phyloP scores from a whole-genome alignment of 75 land plant genomes.

The Pinus tabuliformis region DNA sequence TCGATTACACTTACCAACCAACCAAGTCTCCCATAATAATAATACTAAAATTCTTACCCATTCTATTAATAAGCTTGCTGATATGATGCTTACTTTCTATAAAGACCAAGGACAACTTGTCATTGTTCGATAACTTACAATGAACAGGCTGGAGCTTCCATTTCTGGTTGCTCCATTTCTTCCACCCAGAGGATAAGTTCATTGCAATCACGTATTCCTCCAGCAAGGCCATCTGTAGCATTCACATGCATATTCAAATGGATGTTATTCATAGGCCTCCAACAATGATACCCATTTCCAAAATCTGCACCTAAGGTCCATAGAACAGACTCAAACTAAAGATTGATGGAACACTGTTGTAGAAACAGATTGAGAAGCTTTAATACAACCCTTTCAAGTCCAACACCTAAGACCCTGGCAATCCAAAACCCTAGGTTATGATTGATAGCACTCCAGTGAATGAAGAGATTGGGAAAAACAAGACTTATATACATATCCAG shows the following conservation, averaged over 20 bases:
- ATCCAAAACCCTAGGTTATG: background rate
- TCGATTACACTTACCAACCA: too few relatives aligned
- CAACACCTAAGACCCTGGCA: background rate
- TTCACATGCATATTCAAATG: constrained; percentile 16
- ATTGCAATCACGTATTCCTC: background rate
- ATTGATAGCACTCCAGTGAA: background rate
- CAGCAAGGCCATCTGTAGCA: background rate
- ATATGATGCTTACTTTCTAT: too few relatives aligned
- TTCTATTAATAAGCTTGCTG: too few relatives aligned
- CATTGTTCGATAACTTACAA: background rate
- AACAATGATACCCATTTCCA: constrained; percentile 16
- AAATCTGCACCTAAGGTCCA: constrained; percentile 17
- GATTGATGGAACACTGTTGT: background rate
- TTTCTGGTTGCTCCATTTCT: background rate
- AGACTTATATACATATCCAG: background rate
- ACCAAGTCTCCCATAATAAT: too few relatives aligned
- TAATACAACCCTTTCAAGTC: background rate
- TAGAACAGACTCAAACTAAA: background rate
- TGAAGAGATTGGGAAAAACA: background rate
- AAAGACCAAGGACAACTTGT: too few relatives aligned
- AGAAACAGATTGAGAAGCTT: background rate
- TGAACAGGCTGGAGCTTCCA: background rate
- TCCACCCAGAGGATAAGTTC: background rate
- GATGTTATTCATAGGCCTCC: constrained; percentile 12
- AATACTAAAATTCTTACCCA: too few relatives aligned